Base-by-base conservation (phyloP, 2,329 filamentous ascomycete genomes). In the Daldinia eschscholtzii region DNA sequence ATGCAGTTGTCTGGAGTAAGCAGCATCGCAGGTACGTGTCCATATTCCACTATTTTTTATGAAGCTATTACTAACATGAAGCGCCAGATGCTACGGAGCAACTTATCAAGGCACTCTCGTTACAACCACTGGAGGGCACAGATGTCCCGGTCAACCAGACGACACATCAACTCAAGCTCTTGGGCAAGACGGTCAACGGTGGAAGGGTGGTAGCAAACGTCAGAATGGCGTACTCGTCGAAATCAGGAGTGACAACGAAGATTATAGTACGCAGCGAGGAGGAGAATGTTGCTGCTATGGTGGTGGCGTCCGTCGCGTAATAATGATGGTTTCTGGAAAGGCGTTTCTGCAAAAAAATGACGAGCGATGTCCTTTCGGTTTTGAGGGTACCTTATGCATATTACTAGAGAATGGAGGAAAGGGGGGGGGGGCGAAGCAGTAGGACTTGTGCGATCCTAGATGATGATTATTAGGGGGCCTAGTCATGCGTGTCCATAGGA, bases 231-330 rank as follows among this genome's bases (percentile, higher is more conserved):
- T 98, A 90, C 82, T 97, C 93, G 69, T 90, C 92, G 76, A 97
- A 97, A 87, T 91, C 91, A 57, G 96, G 96, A 59, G 94, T 98
- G 28, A 98, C 96, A 65, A 97, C 95, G 77, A 98, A 98, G 88
- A 93, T 99, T 75, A 92, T 91, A 59, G 93, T 95, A 68, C 88
- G 96, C 78, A 92, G 92, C 80, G 96, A 99, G 81, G 96, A 99
- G 82, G 93, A 96, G 79, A 93, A 93, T 63, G 90, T 99, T 77
- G 94, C 96, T 69, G 87, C 90, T 67, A 85, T 97, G 80, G 89
- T 98, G 68, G 88, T 98, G 79, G 92, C 89, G 73, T 94, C 93
- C 75, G 90, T 98, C 79, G 91, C 92, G 79, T 97, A 88, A 87
- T 81, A 64, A 71, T 72, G 66, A 67, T 55, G 70, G 67, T 68